These are phyloP conservation scores for Botrytis pseudocinerea DNA, from an alignment of 2,329 filamentous ascomycete genomes.

Conservation along the genomic window DNA sequence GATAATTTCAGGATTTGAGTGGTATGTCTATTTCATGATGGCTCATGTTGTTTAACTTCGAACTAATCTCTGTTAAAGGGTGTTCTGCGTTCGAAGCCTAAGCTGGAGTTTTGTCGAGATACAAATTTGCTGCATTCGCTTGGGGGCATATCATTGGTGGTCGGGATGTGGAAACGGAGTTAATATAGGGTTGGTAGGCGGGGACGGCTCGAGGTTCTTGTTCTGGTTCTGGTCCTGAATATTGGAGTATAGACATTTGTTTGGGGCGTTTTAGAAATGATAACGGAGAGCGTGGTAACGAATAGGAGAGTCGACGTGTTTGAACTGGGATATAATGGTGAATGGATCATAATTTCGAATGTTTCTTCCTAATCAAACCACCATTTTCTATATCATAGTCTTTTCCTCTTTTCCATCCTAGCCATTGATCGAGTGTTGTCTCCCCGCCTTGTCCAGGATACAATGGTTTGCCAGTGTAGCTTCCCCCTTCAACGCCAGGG, in stretches of 20 bases:
- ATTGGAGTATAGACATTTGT: constrained; percentile 18
- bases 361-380: constrained; percentile 54
- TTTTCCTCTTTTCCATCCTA: constrained; percentile 71
- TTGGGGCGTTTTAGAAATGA: constrained; percentile 12
- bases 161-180: constrained; percentile 9
- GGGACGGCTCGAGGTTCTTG: neutral
- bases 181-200: neutral
- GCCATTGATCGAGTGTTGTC: constrained; percentile 67
- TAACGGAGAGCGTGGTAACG: neutral
- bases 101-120: constrained; percentile 1
- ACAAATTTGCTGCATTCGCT: constrained; percentile 9
- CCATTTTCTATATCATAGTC: constrained; percentile 70
- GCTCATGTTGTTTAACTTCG: neutral
- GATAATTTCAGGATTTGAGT: constrained; percentile 21
- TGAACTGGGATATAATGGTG: neutral
- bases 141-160: neutral
- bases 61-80: neutral
- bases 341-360: constrained; percentile 47
- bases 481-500: constrained; percentile 61
- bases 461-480: constrained; percentile 64
- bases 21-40: constrained; percentile 16
- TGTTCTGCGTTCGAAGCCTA: neutral
- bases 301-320: neutral
- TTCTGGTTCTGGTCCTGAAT: neutral
- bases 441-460: constrained; percentile 71